Conservation (phyloP, 495 filamentous ascomycete species). For the Penicillium paxilli region DNA sequence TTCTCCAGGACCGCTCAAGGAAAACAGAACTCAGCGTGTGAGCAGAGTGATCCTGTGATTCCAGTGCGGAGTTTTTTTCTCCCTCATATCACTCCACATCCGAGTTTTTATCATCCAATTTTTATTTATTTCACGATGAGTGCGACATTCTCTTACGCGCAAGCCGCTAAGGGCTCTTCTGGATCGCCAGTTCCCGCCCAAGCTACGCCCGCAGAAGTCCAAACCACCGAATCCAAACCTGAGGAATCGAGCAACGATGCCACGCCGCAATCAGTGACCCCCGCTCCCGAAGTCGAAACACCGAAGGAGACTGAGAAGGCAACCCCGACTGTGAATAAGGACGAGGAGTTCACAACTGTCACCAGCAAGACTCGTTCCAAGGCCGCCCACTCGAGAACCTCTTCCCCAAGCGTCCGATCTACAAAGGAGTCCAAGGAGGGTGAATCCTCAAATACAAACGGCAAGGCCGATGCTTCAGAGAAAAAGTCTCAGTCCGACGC, state of each 20-base stretch:
- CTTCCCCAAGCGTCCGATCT: constrained; percentile 66
- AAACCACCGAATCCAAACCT: constrained; percentile 24
- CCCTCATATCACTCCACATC: constrained; percentile 3
- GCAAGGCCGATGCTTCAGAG: constrained; percentile 64
- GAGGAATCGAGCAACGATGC: constrained; percentile 29
- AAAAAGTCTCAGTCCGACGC: constrained; percentile 62
- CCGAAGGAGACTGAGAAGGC: constrained; percentile 29
- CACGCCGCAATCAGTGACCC: constrained; percentile 18
- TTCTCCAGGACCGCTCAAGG: constrained; percentile 27
- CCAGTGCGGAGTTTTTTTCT: constrained; percentile 14
- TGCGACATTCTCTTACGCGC: constrained; percentile 82
- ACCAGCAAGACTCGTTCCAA: constrained; percentile 35
- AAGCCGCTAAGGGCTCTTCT: constrained; percentile 81
- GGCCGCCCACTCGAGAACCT: constrained; percentile 54
- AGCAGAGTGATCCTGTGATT: constrained; percentile 24
- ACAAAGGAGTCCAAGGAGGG: constrained; percentile 70
- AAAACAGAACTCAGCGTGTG: constrained; percentile 21
- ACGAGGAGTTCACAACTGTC: constrained; percentile 32
- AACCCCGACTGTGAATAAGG: constrained; percentile 25
- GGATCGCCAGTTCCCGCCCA: constrained; percentile 38
- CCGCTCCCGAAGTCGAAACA: constrained; percentile 24
- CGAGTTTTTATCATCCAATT: too few species aligned
- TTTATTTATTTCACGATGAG: constrained; percentile 15
- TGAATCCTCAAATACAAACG: constrained; percentile 66
- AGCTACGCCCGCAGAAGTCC: constrained; percentile 32